These are phyloP conservation scores for Colletotrichum liriopes DNA, from an alignment of 2,329 filamentous ascomycete species.

Conservation along the genomic window DNA sequence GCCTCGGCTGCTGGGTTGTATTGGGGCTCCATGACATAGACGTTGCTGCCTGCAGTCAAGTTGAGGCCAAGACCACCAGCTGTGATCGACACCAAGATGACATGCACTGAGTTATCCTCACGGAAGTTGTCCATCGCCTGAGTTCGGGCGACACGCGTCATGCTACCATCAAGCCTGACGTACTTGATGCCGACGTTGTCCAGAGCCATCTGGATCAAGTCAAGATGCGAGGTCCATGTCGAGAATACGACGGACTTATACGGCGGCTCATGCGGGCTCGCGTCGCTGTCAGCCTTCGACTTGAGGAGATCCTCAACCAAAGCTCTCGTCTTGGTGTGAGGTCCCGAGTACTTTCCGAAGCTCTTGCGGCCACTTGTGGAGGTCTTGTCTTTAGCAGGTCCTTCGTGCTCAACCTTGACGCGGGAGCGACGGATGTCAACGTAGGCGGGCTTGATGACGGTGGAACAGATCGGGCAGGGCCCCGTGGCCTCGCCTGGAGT, in stretches of 20 bases:
- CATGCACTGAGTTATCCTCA: constrained; percentile 77
- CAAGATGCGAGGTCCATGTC: constrained; percentile 94
- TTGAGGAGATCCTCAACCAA: constrained; percentile 82
- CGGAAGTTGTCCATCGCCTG: constrained; percentile 85
- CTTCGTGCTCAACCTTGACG: constrained; percentile 71
- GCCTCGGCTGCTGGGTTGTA: constrained; percentile 97
- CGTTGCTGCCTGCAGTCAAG: constrained; percentile 86
- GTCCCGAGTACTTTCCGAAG: constrained; percentile 82
- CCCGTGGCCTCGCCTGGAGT: constrained; percentile 59
- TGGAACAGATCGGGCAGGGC: constrained; percentile 79
- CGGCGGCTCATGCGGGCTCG: constrained; percentile 76
- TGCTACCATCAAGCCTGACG: constrained; percentile 90
- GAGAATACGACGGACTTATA: constrained; percentile 97
- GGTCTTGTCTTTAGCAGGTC: constrained; percentile 57
- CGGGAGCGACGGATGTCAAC: constrained; percentile 78
- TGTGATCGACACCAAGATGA: constrained; percentile 93
- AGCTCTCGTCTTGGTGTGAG: constrained; percentile 92
- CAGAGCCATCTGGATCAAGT: constrained; percentile 90
- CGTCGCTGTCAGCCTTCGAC: constrained; percentile 74
- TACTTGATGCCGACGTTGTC: constrained; percentile 76
- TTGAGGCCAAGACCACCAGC: constrained; percentile 95
- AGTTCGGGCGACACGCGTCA: constrained; percentile 82
- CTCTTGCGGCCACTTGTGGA: constrained; percentile 47
- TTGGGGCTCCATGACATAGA: constrained; percentile 98
- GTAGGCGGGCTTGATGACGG: constrained; percentile 74